Base-by-base conservation (phyloP, 805 yeast genomes). In the Candida maris region DNA sequence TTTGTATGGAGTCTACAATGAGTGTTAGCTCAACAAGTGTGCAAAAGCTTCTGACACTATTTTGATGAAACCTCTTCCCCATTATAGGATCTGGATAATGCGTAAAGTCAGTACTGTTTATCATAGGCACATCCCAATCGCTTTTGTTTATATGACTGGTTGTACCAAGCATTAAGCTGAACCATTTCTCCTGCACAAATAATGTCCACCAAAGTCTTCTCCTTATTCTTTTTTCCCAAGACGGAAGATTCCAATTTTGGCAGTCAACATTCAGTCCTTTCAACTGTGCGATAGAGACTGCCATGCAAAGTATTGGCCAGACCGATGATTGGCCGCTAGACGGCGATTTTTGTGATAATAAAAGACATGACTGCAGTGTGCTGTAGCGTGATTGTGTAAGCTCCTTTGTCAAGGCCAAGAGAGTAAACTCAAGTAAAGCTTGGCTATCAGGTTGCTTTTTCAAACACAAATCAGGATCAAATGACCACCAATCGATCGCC, bases 121-220 rank as follows among this genome's bases (percentile, higher is more conserved):
- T 39, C 24, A 38, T 37, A 4, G 39, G 28, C 8, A 45, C 47
- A 26, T 45, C 39, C 47, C 47, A 45, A 22, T 43, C 49, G 9
- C 26, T 35, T 22, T 26, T 31, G 1, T 23, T 18, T 9, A 46
- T 46, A 30, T 46, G 50, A 23, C 48, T 43, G 2, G 34, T 32
- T 10, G 37, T 31, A 1, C 46, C 48, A n/a, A 42, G 25, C 4
- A 38, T 35, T 4, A 46, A 13, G 20, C 46, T 37, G 14, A 38
- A 28, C 48, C 48, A 46, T 35, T 46, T 46, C 8, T 46, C 48
- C 21, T 46, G 48, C 16, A 46, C 30, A 20, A 35, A 46, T 1
- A 43, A 22, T 8, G 43, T 38, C 50, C 50, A 43, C 48, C 50
- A 43, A n/a, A 46, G 25, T 9, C 46, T 30, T 24, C 35, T 33